Evolutionary conservation across 2,329 filamentous ascomycete species (phyloP).

Genomic region (Microdochium trichocladiopsis): DNA sequence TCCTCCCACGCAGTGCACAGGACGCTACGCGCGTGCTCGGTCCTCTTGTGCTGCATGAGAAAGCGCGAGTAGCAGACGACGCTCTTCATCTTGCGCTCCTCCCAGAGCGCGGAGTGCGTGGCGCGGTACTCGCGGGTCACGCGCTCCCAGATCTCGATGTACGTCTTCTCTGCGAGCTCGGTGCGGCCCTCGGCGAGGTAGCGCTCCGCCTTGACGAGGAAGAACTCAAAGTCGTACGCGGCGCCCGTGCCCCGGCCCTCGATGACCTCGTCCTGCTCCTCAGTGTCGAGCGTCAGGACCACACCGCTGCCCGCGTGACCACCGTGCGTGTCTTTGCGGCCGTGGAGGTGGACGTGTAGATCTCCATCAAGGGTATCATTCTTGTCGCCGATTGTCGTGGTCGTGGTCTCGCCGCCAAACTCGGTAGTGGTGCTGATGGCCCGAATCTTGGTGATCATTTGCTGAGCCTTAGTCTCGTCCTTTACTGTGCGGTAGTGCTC

Average conservation of each 20-base stretch:
- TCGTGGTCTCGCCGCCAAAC: neutral
- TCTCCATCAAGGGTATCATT: constrained; percentile 8
- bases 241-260: constrained; percentile 31
- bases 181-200: constrained; percentile 7
- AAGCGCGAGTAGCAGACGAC: constrained; percentile 38
- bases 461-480: constrained; percentile 7
- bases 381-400: neutral
- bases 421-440: constrained; percentile 11
- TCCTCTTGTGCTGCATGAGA: constrained; percentile 34
- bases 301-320: constrained; percentile 12
- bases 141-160: constrained; percentile 44
- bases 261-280: constrained; percentile 28
- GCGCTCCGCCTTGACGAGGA: neutral
- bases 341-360: constrained; percentile 18
- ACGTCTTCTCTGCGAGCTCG: constrained; percentile 34
- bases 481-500: constrained; percentile 6
- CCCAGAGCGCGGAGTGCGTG: constrained; percentile 33
- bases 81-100: constrained; percentile 37
- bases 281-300: constrained; percentile 26
- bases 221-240: constrained; percentile 19
- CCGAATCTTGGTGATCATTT: constrained; percentile 8
- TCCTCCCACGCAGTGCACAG: constrained; percentile 39
- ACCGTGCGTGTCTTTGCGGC: constrained; percentile 9
- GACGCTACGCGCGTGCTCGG: constrained; percentile 34
- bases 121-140: constrained; percentile 35